Percentiles rank a stretch among this genome's conserved stretches.
Evolutionary conservation across 176 grass and related monocot species (phyloP).

Genomic region (Thinopyrum elongatum): DNA sequence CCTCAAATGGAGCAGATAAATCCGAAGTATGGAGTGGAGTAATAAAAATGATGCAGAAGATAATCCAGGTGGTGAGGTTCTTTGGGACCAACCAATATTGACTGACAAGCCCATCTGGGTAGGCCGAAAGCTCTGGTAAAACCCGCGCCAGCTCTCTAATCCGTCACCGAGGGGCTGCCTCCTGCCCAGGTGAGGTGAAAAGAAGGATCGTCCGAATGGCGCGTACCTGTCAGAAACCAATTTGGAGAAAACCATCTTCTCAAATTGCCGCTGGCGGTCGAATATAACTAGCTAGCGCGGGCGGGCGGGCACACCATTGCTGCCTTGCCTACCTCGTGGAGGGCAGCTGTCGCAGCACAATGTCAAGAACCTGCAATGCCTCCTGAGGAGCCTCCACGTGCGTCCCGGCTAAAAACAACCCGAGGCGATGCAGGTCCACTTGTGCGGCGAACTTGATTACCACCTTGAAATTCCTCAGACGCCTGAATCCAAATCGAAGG

Average conservation of each 20-base stretch:
- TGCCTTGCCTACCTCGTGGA: constrained; percentile 49
- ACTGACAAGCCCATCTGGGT: constrained; percentile 94
- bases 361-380: constrained; percentile 85
- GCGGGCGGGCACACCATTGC: not conserved
- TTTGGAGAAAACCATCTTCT: not conserved
- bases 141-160: constrained; percentile 90
- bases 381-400: constrained; percentile 77
- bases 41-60: not conserved
- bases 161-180: constrained; percentile 72
- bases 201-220: constrained; percentile 70
- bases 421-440: constrained; percentile 62
- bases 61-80: not conserved
- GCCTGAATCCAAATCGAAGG: constrained; percentile 37
- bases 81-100: constrained; percentile 76
- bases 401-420: constrained; percentile 64
- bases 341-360: constrained; percentile 78
- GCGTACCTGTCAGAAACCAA: constrained; percentile 46
- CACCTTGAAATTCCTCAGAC: too few relatives aligned
- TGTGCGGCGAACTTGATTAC: constrained; percentile 72
- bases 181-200: constrained; percentile 63
- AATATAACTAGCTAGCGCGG: not conserved
- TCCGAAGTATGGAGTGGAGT: not conserved
- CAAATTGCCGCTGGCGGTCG: too few relatives aligned
- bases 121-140: constrained; percentile 79
- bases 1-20: not conserved